Base-by-base conservation (phyloP, 23 red algal species). In the Rhodosorus marinus region DNA sequence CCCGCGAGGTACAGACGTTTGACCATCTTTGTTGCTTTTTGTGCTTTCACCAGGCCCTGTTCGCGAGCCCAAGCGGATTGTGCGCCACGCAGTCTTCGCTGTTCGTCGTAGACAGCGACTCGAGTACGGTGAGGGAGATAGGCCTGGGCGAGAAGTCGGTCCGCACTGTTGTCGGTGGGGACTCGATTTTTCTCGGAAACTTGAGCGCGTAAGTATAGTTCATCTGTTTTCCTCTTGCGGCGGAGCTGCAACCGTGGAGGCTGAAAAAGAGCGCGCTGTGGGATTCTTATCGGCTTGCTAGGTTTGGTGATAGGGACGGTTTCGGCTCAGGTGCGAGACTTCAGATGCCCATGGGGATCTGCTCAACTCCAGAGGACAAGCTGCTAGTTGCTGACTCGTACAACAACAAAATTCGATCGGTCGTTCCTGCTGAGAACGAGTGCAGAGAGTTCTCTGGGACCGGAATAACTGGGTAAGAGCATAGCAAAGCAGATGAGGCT, bases 221-320 rank as follows among this genome's bases (percentile, higher is more conserved):
- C n/a, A n/a, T n/a, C n/a, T n/a, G n/a, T n/a, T n/a, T n/a, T n/a
- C n/a, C n/a, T n/a, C n/a, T n/a, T n/a, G n/a, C n/a, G n/a, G n/a
- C n/a, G n/a, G n/a, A n/a, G n/a, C n/a, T n/a, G n/a, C n/a, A n/a
- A n/a, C n/a, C n/a, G n/a, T n/a, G 33, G 35, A 54, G 51, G 33
- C 8, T 8, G 31, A 5, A 51, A 29, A 51, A 20, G 6, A 17
- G 3, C 7, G 2, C 3, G 17, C 20, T 15, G 31, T 1, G 7
- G 15, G 15, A 2, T n/a, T 34, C 11, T 15, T 31, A 11, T 8
- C 11, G 1, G 2, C 35, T 11, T 1, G 33, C 11, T 2, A 54
- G 51, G 33, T 61, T 61, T 61, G 57, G 57, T 41, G 57, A 61
- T 61, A 61, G 57, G 43, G 43, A 61, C 46, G 57, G 57, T 50